Base-by-base conservation (phyloP, 2,329 filamentous ascomycete genomes). In the Leptographium lundbergii region DNA sequence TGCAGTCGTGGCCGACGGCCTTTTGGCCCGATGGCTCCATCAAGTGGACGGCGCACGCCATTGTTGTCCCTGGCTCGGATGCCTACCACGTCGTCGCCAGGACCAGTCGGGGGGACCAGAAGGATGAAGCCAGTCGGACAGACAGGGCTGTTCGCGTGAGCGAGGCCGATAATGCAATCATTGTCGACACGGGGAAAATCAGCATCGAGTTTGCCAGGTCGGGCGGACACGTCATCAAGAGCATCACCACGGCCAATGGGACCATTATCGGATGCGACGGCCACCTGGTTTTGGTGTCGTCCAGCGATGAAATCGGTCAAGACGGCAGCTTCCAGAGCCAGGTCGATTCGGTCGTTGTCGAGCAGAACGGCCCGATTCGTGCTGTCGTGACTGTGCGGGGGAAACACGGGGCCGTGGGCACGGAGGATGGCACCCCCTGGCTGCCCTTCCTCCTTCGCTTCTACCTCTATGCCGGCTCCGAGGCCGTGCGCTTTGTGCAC, bases 21-120 rank as follows among this genome's bases (percentile, higher is more conserved):
- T 81, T 79, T 66, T 85, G 81, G 81, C 73, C 76, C 1, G 81
- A 85, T 67, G 79, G 77, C 29, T 82, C 81, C 0, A 72, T 83
- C 57, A 84, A 84, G 65, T 85, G 81, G 81, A 81, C 78, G 3
- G 81, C 74, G 0, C 81, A 84, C 64, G 80, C 81, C 0, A 70
- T 84, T 45, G 36, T 17, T 11, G 11, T 39, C 11, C 11, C 11
- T 39, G 11, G 14, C 14, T 39, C 36, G 11, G 36, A 39, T 9
- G 14, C 36, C 11, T 39, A 39, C 11, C 36, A 39, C 36, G 36
- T 39, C 11, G 36, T 39, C 36, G 36, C 36, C 36, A 39, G 36
- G 11, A 6, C 36, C 36, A 39, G 11, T 11, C 36, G 36, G 14
- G 36, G 6, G n/a, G 51, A 74, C 42, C 5, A 42, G 22, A 24